Base-by-base conservation (phyloP, 768 basidiomycete genomes). In the Pleurotus pulmonarius region DNA sequence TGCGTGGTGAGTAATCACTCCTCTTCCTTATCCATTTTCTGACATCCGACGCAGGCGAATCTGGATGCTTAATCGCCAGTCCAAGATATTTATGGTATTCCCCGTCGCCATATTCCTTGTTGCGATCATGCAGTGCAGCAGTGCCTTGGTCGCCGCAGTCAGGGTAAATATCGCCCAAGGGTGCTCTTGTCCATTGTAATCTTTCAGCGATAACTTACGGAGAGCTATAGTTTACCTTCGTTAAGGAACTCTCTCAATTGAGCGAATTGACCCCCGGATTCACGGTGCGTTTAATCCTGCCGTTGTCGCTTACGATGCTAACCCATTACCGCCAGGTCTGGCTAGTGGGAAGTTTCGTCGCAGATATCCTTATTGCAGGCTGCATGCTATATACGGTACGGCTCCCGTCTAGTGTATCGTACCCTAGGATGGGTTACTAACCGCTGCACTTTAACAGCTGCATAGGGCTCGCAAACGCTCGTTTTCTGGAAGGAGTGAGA, bases 361-460 rank as follows among this genome's bases (percentile, higher is more conserved):
- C 61, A 8, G 67, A 69, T 54, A 59, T 67, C 16, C 55, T 67
- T 38, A 65, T 69, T 38, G 62, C 65, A n/a, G 60, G 41, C 5
- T 58, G 63, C 54, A 66, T 67, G 65, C 51, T 66, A 29, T 65
- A 56, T 53, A 63, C 64, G 43, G 67, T 69, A 38, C 29, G 67
- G 41, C 8, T 6, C 20, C 59, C n/a, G 7, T 39, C 12, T 47
- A 2, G 13, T 25, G 24, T 16, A 25, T 7, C 5, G 38, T 11
- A 2, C 18, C 41, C 25, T n/a, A 18, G n/a, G 5, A 16, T 22
- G 13, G 29, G 8, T 34, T 11, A 11, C 7, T 34, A 34, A 34
- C 16, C 41, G 29, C 57, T 37, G 6, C 4, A 18, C 13, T 46
- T 5, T 3, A 40, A 16, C 49, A 64, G 63, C 46, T 64, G 9